phyloP scores from a whole-genome alignment of 2,329 filamentous ascomycete genomes.

The Hypoxylon sp. region DNA sequence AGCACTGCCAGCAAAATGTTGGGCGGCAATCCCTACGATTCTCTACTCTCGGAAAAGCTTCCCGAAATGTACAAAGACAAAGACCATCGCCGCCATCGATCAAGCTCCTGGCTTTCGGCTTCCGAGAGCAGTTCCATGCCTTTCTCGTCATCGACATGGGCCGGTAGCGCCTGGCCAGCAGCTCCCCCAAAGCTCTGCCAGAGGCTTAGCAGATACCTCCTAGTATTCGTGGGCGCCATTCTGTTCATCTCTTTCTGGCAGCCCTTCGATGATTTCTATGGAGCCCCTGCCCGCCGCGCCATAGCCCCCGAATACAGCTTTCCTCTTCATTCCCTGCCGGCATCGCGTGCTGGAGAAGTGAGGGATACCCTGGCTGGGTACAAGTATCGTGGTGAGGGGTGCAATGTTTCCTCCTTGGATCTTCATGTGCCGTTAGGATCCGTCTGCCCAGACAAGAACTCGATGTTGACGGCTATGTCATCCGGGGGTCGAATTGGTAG shows the following conservation, averaged over 20 bases:
- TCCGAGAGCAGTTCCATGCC: constrained; percentile 11
- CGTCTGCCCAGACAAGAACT: constrained; percentile 55
- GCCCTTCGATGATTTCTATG: background rate
- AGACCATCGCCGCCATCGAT: constrained; percentile 6
- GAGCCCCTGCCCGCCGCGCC: background rate
- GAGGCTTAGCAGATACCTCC: constrained; percentile 14
- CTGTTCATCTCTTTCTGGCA: constrained; percentile 19
- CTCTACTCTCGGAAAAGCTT: background rate
- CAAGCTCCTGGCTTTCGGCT: constrained; percentile 11
- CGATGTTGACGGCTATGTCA: constrained; percentile 60
- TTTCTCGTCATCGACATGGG: constrained; percentile 1
- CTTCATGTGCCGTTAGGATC: constrained; percentile 56
- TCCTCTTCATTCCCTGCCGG: constrained; percentile 14
- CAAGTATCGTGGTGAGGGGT: constrained; percentile 58
- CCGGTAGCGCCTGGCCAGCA: constrained; percentile 6
- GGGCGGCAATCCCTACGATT: constrained; percentile 14
- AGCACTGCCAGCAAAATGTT: constrained; percentile 5
- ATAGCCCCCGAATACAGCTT: background rate
- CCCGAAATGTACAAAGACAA: constrained; percentile 33
- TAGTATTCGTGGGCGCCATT: constrained; percentile 4
- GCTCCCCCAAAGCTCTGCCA: constrained; percentile 13
- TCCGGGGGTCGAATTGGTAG: constrained; percentile 61
- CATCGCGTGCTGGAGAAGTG: constrained; percentile 32
- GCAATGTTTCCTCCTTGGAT: constrained; percentile 62
- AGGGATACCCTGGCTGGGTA: constrained; percentile 59